Percentiles rank a stretch among this genome's conserved stretches.
Conservation (phyloP, 352 stramenopile species). For the Pilasporangium apinafurcum region DNA sequence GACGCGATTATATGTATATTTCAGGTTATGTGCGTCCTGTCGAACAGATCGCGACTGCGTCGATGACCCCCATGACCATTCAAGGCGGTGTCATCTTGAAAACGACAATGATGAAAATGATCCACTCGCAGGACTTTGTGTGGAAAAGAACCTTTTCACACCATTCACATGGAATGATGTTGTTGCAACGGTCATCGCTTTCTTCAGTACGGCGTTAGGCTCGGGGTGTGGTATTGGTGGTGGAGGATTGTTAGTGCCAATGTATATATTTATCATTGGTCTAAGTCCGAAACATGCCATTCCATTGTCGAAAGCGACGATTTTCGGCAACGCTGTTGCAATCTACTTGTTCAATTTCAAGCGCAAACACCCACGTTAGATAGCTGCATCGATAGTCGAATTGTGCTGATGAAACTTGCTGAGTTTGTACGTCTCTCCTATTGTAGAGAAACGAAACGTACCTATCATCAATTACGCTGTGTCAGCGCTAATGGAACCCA, state of each 20-base stretch:
- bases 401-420: background rate
- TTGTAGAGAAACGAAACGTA: slow-evolving; percentile 74
- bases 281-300: slow-evolving; percentile 95
- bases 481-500: slow-evolving; percentile 98
- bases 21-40: no score
- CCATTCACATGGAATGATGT: slow-evolving; percentile 69
- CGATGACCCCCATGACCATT: slow-evolving; percentile 23
- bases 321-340: slow-evolving; percentile 94
- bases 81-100: slow-evolving; percentile 40
- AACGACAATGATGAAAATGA: no score
- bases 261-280: slow-evolving; percentile 95
- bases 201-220: slow-evolving; percentile 84
- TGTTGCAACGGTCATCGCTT: slow-evolving; percentile 59
- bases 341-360: slow-evolving; percentile 93
- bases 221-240: slow-evolving; percentile 91
- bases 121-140: slow-evolving; percentile 49
- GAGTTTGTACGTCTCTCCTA: no score
- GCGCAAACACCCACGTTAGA: slow-evolving; percentile 89
- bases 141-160: slow-evolving; percentile 78
- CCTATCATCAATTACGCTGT: slow-evolving; percentile 97
- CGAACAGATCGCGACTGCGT: slow-evolving; percentile 50
- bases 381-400: background rate
- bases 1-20: no score
- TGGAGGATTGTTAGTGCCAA: slow-evolving; percentile 94
- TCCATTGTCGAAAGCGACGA: slow-evolving; percentile 95